phyloP scores from a whole-genome alignment of 345 rosid genomes.

The Moricandia arvensis region DNA sequence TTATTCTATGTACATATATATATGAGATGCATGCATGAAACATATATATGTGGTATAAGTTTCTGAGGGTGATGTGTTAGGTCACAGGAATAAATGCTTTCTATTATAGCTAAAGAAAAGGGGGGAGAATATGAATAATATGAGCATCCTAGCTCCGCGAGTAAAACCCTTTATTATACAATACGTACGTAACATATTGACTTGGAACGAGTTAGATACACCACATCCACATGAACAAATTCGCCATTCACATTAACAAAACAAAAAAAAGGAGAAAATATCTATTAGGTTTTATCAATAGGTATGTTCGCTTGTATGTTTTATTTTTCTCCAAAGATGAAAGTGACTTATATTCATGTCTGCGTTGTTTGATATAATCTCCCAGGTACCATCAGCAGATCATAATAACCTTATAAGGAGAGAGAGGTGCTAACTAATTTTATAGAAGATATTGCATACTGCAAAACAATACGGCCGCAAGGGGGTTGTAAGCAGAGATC shows the following conservation, averaged over 20 bases:
- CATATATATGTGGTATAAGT: conserved; percentile 6
- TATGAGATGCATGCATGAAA: background rate
- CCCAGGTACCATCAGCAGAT: conserved; percentile 10
- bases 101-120: conserved; percentile 26
- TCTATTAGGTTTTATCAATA: too few species aligned
- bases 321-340: background rate
- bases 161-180: background rate
- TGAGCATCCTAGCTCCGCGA: conserved; percentile 23
- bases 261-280: too few species aligned
- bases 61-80: conserved; percentile 24
- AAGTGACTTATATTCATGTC: conserved; percentile 3
- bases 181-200: background rate
- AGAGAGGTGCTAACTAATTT: conserved; percentile 17
- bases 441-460: conserved; percentile 15
- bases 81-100: conserved; percentile 37
- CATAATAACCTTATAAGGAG: conserved; percentile 15
- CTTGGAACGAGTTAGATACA: conserved; percentile 7
- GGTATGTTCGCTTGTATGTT: too few species aligned
- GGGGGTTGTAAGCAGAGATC: background rate
- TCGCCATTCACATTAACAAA: background rate
- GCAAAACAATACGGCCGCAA: background rate
- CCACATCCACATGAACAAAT: background rate
- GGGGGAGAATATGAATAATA: conserved; percentile 8
- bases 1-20: background rate
- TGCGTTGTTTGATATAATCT: conserved; percentile 17